Percentiles rank a stretch among this genome's conserved stretches.
Conservation (phyloP, 306 rosid genomes). For the Dalbergia oliveri region DNA sequence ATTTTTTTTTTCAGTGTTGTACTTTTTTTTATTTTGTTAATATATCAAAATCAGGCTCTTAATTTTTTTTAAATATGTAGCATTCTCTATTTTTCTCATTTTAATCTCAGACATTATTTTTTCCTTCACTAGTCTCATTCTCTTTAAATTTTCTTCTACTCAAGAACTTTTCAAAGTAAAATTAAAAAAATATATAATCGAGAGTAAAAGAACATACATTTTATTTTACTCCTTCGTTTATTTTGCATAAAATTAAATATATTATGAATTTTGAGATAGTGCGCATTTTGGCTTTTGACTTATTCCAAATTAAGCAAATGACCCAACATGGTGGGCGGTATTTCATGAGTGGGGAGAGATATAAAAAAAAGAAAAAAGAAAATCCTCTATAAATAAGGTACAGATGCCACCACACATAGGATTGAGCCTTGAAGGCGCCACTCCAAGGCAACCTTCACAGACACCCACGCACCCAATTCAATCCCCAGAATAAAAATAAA, state of each 20-base stretch:
- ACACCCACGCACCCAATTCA: neutral
- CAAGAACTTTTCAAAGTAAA: too few relatives aligned
- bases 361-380: neutral
- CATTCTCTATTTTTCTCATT: too few relatives aligned
- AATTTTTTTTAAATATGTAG: too few relatives aligned
- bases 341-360: neutral
- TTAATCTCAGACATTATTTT: too few relatives aligned
- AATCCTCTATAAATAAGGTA: slow-evolving; percentile 66
- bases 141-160: too few relatives aligned
- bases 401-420: slow-evolving; percentile 49
- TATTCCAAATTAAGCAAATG: neutral
- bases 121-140: too few relatives aligned
- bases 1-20: too few relatives aligned
- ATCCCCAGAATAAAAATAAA: neutral
- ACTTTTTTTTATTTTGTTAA: too few relatives aligned
- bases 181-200: neutral
- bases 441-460: slow-evolving; percentile 28
- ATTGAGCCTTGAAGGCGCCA: slow-evolving; percentile 69
- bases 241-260: too few relatives aligned
- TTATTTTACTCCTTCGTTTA: neutral
- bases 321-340: neutral
- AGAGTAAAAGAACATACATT: neutral
- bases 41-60: too few relatives aligned
- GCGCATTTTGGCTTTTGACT: slow-evolving; percentile 1
- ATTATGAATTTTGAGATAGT: too few relatives aligned